Conservation (phyloP, 805 yeast species). For the Candida dajiaensis region DNA sequence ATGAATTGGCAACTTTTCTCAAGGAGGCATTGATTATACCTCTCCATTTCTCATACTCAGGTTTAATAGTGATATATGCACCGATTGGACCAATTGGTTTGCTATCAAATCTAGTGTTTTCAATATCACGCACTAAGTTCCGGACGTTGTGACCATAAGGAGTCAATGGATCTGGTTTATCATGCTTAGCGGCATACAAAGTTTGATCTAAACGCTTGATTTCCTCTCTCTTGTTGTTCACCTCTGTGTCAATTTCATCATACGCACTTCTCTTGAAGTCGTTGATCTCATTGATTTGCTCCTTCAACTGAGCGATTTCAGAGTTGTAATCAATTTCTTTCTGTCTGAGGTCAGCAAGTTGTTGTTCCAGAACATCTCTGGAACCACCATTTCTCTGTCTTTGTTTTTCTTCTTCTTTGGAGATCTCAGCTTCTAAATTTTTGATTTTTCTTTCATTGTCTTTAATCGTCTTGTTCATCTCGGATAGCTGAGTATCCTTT, state of each 20-base stretch:
- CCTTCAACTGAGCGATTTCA: background rate
- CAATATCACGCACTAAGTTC: constrained; percentile 7
- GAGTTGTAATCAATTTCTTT: background rate
- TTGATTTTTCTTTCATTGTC: constrained; percentile 16
- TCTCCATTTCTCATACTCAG: constrained; percentile 49
- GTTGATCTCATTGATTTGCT: background rate
- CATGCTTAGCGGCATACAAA: background rate
- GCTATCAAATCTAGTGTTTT: constrained; percentile 34
- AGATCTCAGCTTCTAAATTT: constrained; percentile 13
- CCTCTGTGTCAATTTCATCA: constrained; percentile 4
- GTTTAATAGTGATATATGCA: constrained; percentile 46
- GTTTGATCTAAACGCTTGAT: constrained; percentile 2
- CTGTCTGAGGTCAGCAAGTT: constrained; percentile 2
- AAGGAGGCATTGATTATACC: constrained; percentile 54
- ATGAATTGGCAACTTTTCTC: constrained; percentile 46
- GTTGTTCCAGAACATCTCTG: constrained; percentile 13
- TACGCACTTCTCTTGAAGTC: constrained; percentile 2
- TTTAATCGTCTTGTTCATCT: constrained; percentile 12
- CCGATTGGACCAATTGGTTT: constrained; percentile 84
- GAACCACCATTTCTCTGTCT: constrained; percentile 24
- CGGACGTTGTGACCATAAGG: constrained; percentile 1
- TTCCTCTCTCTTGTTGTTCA: constrained; percentile 7
- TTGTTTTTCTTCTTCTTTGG: constrained; percentile 23
- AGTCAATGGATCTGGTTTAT: constrained; percentile 9
- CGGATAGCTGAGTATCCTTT: constrained; percentile 15